Evolutionary conservation across 164 flowering plant species (phyloP).

Genomic region (Protea cynaroides): DNA sequence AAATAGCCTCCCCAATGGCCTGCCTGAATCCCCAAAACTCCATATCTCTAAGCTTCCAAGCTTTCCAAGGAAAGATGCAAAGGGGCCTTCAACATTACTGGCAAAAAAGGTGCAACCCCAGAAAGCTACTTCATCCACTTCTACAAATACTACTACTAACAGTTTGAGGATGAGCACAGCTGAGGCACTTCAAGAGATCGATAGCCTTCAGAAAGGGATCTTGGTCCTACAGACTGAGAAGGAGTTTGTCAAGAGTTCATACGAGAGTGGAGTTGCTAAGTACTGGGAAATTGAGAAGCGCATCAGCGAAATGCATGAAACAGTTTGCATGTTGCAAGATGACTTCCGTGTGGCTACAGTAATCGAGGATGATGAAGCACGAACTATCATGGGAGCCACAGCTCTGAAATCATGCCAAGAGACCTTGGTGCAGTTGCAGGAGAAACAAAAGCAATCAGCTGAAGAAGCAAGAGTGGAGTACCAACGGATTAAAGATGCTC

Average conservation of each 20-base stretch:
- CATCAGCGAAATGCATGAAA: constrained; percentile 47
- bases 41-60: constrained; percentile 26
- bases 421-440: constrained; percentile 43
- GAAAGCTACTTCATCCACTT: constrained; percentile 7
- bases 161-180: constrained; percentile 52
- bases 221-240: constrained; percentile 65
- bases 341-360: constrained; percentile 45
- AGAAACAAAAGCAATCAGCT: constrained; percentile 39
- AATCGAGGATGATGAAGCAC: constrained; percentile 70
- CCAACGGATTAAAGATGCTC: constrained; percentile 34
- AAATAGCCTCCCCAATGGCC: constrained; percentile 7
- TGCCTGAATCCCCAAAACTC: constrained; percentile 14
- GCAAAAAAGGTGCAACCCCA: constrained; percentile 27
- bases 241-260: constrained; percentile 63
- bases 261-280: constrained; percentile 47
- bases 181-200: constrained; percentile 56
- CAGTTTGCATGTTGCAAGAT: constrained; percentile 45
- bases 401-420: constrained; percentile 68
- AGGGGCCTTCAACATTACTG: constrained; percentile 20
- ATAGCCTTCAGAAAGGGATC: constrained; percentile 63
- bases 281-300: constrained; percentile 61
- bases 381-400: constrained; percentile 57
- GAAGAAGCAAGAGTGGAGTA: constrained; percentile 41
- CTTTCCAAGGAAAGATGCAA: constrained; percentile 22
- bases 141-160: constrained; percentile 1